These are phyloP conservation scores for Boletus semigastroideus DNA, from an alignment of 1,284 basidiomycete species.

Conservation along the genomic window DNA sequence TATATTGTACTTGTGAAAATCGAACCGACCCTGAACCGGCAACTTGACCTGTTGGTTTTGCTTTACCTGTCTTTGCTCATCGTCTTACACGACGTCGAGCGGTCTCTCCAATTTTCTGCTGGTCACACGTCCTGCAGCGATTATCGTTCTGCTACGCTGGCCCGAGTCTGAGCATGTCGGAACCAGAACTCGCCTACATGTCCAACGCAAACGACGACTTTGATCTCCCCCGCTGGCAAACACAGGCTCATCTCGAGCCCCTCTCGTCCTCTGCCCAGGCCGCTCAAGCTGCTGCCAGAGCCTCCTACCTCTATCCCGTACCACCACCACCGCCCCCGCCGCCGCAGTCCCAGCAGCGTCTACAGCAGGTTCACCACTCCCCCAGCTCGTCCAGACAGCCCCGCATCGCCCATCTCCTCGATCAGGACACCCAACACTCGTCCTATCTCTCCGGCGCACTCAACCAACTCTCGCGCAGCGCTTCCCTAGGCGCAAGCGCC, in stretches of 20 bases:
- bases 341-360: slow-evolving; percentile 29
- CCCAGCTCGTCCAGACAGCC: slow-evolving; percentile 48
- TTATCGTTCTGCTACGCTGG: not conserved
- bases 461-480: slow-evolving; percentile 59
- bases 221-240: slow-evolving; percentile 81
- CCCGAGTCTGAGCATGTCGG: slow-evolving; percentile 39
- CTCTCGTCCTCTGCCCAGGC: slow-evolving; percentile 62
- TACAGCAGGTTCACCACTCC: slow-evolving; percentile 25
- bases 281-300: slow-evolving; percentile 53
- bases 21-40: slow-evolving; percentile 37
- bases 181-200: slow-evolving; percentile 56
- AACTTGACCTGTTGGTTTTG: not conserved
- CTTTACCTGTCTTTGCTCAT: not conserved
- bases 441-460: slow-evolving; percentile 54
- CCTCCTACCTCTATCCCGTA: slow-evolving; percentile 43
- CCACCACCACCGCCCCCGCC: slow-evolving; percentile 47
- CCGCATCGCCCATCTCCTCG: slow-evolving; percentile 62
- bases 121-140: not conserved
- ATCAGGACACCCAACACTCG: slow-evolving; percentile 57
- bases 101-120: not conserved
- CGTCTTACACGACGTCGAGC: slow-evolving; percentile 22
- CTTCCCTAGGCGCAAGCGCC: slow-evolving; percentile 56
- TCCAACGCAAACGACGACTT: slow-evolving; percentile 55
- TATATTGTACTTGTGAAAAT: not conserved
- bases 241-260: slow-evolving; percentile 57